Evolutionary conservation across 306 rosid genomes (phyloP).

Genomic region (Albizia julibrissin): DNA sequence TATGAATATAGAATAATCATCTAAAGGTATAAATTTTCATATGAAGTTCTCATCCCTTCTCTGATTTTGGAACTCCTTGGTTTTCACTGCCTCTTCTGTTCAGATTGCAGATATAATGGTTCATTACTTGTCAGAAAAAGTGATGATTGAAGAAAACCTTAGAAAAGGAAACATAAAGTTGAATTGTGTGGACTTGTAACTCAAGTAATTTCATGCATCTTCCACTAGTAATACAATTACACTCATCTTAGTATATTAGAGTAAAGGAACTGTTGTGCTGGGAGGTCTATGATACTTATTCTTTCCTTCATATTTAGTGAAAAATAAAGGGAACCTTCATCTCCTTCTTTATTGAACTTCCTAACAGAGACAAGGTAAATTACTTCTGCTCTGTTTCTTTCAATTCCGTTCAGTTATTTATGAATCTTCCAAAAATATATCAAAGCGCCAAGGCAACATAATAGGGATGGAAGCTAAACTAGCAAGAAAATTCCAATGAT

Average conservation of each 20-base stretch:
- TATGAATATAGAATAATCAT: not conserved
- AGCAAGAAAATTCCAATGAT: slow-evolving; percentile 1
- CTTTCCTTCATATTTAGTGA: not conserved
- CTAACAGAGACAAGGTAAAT: not conserved
- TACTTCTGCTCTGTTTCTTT: not conserved
- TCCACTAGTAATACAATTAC: not conserved
- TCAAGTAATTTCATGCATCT: not conserved
- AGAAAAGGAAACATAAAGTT: not conserved
- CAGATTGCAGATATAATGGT: not conserved
- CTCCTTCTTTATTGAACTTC: not conserved
- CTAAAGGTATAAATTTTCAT: not conserved
- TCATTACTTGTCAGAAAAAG: not conserved
- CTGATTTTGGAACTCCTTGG: not conserved
- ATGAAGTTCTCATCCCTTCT: not conserved
- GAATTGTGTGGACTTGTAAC: not conserved
- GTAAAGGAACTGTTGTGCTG: not conserved
- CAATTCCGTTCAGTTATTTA: not conserved
- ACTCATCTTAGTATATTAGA: not conserved
- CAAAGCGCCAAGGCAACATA: not conserved
- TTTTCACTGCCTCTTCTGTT: not conserved
- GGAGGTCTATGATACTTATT: not conserved
- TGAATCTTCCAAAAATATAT: not conserved
- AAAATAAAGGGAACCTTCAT: not conserved
- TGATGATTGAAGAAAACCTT: not conserved
- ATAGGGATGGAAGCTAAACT: not conserved